Conservation (phyloP, 2,329 filamentous ascomycete genomes). For the Penicillium sp. region DNA sequence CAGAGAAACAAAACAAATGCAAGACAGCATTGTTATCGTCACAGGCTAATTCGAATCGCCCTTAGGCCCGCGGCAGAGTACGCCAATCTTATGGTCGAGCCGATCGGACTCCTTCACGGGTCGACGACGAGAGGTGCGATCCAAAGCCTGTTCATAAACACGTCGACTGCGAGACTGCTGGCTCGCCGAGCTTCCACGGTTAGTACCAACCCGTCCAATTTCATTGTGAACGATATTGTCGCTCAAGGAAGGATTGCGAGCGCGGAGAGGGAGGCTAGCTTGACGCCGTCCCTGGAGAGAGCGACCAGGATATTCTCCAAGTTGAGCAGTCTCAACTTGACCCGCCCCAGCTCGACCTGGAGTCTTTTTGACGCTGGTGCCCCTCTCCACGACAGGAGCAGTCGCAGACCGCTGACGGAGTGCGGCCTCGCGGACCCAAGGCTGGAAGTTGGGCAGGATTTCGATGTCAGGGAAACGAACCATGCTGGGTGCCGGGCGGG, state of each 20-base stretch:
- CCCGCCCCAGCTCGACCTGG: too few relatives aligned
- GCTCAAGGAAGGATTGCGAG: too few relatives aligned
- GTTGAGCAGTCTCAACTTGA: too few relatives aligned
- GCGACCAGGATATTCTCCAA: too few relatives aligned
- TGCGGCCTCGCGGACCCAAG: conserved; percentile 15
- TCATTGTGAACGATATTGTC: too few relatives aligned
- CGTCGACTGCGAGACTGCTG: conserved; percentile 10
- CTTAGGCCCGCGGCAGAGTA: too few relatives aligned
- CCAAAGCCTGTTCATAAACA: conserved; percentile 2
- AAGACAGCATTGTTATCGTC: too few relatives aligned
- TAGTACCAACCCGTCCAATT: conserved; percentile 4
- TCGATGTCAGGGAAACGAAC: conserved; percentile 43
- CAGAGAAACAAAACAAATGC: too few relatives aligned
- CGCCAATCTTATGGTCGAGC: too few relatives aligned
- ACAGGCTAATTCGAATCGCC: too few relatives aligned
- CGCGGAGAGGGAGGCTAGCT: neutral
- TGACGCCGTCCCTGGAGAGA: neutral
- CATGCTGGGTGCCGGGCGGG: neutral
- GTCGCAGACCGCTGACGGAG: neutral
- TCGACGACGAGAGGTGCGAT: neutral
- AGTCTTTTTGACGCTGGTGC: neutral
- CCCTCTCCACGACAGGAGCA: neutral
- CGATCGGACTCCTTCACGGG: conserved; percentile 8
- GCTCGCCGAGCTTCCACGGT: conserved; percentile 11
- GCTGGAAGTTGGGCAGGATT: conserved; percentile 38